These are phyloP conservation scores for Arabis hirsuta DNA, from an alignment of 345 rosid species.

Conservation along the genomic window DNA sequence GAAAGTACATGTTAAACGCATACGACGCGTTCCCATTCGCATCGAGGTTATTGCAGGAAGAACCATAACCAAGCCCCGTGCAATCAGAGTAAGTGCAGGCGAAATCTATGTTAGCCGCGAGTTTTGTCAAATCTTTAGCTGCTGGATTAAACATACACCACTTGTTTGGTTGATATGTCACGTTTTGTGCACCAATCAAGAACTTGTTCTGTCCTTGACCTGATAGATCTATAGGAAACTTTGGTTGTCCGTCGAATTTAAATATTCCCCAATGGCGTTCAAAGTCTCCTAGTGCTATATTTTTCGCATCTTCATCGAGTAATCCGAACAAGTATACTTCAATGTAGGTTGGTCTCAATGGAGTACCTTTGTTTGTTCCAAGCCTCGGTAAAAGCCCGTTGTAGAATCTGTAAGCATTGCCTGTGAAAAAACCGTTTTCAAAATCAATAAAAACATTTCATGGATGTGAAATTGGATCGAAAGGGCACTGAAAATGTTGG, in stretches of 20 bases:
- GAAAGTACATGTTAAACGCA: conserved; percentile 76
- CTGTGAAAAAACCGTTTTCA: conserved; percentile 9
- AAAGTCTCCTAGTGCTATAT: conserved; percentile 64
- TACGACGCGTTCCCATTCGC: conserved; percentile 66
- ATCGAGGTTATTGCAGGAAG: conserved; percentile 63
- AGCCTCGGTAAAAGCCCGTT: conserved; percentile 75
- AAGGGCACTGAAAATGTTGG: conserved; percentile 4
- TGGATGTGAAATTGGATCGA: neutral
- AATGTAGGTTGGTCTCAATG: conserved; percentile 64
- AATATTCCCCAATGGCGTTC: conserved; percentile 95
- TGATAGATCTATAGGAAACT: conserved; percentile 65
- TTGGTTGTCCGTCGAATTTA: conserved; percentile 76
- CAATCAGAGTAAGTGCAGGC: conserved; percentile 71
- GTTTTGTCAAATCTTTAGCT: conserved; percentile 67
- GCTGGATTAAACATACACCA: conserved; percentile 79
- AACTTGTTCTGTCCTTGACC: conserved; percentile 72
- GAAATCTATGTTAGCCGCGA: conserved; percentile 60
- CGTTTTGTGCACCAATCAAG: conserved; percentile 58
- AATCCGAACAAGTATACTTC: conserved; percentile 77
- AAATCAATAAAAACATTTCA: neutral
- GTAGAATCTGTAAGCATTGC: conserved; percentile 70
- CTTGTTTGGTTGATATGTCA: conserved; percentile 58
- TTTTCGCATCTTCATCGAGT: conserved; percentile 43
- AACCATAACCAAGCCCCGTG: conserved; percentile 63
- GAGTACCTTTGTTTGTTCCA: conserved; percentile 66